These are phyloP conservation scores for Colletotrichum magnum DNA, from an alignment of 2,329 filamentous ascomycete species.

Conservation along the genomic window DNA sequence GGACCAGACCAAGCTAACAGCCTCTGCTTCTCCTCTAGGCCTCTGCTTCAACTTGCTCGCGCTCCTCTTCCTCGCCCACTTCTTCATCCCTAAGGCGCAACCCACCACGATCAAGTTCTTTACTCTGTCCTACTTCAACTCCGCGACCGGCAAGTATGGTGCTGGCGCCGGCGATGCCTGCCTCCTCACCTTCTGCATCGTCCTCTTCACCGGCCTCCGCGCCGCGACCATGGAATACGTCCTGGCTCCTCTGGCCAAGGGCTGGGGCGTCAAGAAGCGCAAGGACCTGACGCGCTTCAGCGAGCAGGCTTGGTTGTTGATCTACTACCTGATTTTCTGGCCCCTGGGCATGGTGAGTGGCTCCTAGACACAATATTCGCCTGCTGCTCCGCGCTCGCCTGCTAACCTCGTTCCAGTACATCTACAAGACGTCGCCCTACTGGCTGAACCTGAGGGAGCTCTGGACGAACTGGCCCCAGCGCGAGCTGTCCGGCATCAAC, in stretches of 20 bases:
- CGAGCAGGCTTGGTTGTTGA: conserved; percentile 91
- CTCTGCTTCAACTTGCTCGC: conserved; percentile 89
- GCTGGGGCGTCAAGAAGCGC: conserved; percentile 79
- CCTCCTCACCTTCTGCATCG: conserved; percentile 82
- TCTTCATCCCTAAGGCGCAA: conserved; percentile 85
- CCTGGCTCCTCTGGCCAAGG: conserved; percentile 81
- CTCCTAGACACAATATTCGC: background rate
- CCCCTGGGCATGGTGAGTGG: conserved; percentile 82
- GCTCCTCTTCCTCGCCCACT: conserved; percentile 85
- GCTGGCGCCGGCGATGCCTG: conserved; percentile 85
- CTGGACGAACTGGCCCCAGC: conserved; percentile 88
- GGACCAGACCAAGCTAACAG: conserved; percentile 43
- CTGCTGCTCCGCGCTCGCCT: background rate
- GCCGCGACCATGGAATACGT: conserved; percentile 90
- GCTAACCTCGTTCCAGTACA: conserved; percentile 70
- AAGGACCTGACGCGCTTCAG: conserved; percentile 89
- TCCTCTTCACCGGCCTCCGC: conserved; percentile 89
- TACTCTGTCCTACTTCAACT: conserved; percentile 85
- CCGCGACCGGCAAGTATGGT: conserved; percentile 76
- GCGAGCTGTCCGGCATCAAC: conserved; percentile 79
- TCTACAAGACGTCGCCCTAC: conserved; percentile 83
- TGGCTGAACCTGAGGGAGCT: conserved; percentile 83
- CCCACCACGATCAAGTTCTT: conserved; percentile 90
- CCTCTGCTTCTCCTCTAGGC: conserved; percentile 58
- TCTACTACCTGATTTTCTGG: conserved; percentile 90